Evolutionary conservation across 768 basidiomycete genomes (phyloP), one percentile per base, ranked within the genome.

Genomic region (Coprinopsis cinerea): DNA sequence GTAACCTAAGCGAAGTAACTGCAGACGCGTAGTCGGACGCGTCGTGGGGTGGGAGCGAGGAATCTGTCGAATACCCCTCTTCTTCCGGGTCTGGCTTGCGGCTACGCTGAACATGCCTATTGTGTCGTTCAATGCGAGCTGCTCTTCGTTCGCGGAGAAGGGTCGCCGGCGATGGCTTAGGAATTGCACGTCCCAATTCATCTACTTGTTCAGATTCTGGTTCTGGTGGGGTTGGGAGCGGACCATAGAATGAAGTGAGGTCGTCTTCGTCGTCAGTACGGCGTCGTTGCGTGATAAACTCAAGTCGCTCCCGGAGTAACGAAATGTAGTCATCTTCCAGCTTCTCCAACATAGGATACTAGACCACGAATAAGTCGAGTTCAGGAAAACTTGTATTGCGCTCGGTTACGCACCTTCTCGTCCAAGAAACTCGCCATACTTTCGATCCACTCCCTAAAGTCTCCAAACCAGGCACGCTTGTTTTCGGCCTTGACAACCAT

Each of bases 31-130:
- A 95, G 44, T 92, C 88, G 4, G 74, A 69, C 10, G 77, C 73
- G 57, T 93, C 91, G 2, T 78, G 70, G 13, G 78, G 74, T 1
- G 77, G 69, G 3, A 95, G 69, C 2, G 82, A 81, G 0, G 85
- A 79, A 60, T 95, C 93, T 0, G 93, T 95, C 14, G 91, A 93
- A 57, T 82, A 92, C 0, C 92, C 93, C 64, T 92, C 89, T 56
- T 92, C 85, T 10, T 69, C 69, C 44, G 68, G 49, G 18, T 54
- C 57, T 44, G 51, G 51, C 44, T 57, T 49, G 18, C 17, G 50
- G 35, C 49, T 30, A n/a, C 55, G 62, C 32, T 64, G 56, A 26
- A 57, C 66, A 28, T 83, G 79, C 25, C 62, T 62, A 27, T 69
- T 58, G 27, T 81, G 78, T 13, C 92, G 81, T 17, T 71, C 66